These are phyloP conservation scores for Fusarium multiceps DNA, from an alignment of 2,329 filamentous ascomycete genomes.

Conservation along the genomic window DNA sequence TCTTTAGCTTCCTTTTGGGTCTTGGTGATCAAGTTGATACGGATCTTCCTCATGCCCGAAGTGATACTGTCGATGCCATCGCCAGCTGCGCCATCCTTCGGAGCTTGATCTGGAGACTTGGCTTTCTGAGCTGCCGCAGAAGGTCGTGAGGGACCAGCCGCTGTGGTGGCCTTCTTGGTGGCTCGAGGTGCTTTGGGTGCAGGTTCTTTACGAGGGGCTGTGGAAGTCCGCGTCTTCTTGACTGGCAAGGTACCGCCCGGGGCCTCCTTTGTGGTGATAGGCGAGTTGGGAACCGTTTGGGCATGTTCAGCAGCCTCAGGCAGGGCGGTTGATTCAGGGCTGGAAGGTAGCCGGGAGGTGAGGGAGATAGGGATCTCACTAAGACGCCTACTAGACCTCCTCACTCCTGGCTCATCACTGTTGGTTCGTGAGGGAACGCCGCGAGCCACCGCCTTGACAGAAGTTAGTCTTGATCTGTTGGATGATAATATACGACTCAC, in stretches of 20 bases:
- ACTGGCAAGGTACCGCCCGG: conserved; percentile 58
- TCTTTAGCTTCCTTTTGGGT: conserved; percentile 67
- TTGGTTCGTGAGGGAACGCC: conserved; percentile 46
- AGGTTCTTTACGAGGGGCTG: conserved; percentile 58
- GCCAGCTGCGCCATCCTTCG: conserved; percentile 22
- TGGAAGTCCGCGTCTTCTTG: conserved; percentile 69
- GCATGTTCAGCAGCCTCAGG: conserved; percentile 40
- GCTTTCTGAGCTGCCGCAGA: conserved; percentile 19
- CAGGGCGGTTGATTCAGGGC: conserved; percentile 8
- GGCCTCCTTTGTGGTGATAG: conserved; percentile 55
- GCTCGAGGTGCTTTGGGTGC: conserved; percentile 48
- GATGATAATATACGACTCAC: conserved; percentile 29
- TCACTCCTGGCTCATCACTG: conserved; percentile 42
- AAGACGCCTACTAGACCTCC: conserved; percentile 59
- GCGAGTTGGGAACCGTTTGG: conserved; percentile 52
- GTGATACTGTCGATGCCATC: conserved; percentile 67
- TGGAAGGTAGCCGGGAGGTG: conserved; percentile 16
- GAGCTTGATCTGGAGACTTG: conserved; percentile 25
- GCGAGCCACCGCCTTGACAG: conserved; percentile 50
- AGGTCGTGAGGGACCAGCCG: conserved; percentile 30
- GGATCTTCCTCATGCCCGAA: conserved; percentile 70
- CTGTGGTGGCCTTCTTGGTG: conserved; percentile 51
- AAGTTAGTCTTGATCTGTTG: conserved; percentile 5
- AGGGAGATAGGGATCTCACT: conserved; percentile 59
- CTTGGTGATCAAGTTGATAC: conserved; percentile 70